Base-by-base conservation (phyloP, 345 rosid species). In the Noccaea caerulescens region DNA sequence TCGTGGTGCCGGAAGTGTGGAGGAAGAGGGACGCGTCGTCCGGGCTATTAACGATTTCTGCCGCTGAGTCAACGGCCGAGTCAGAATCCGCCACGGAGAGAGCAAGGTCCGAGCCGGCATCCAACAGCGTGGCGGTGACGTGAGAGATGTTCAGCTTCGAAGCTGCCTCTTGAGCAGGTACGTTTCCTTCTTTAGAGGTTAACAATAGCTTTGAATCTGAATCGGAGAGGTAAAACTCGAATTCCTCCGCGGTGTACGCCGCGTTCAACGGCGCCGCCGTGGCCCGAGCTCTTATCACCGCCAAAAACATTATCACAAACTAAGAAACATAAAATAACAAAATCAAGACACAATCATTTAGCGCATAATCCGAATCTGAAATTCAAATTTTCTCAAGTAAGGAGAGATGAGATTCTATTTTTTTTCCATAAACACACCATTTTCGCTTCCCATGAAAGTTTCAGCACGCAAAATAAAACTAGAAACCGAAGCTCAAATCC, bases 1-100 rank as follows among this genome's bases (percentile, higher is more conserved):
- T 86, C 33, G 93, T 88, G 20, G 93, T 86, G 41, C 93, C 90
- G 1, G 93, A 88, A 13, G 93, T 88, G 72, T 88, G 93, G 37
- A 88, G 85, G 57, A 88, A 88, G 39, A 86, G 85, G 1, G 97
- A 83, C 11, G 63, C 77, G 61, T 91, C 97, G 0, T 89, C 81
- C 0, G 96, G 83, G 34, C 76, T 85, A 27, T 89, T 89, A 34
- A 59, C 64, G 56, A 82, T 41, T 25, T 72, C 71, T 13, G 69
- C 2, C 4, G 76, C 32, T 2, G 43, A 68, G 53, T 77, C 79
- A 20, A 38, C 55, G 16, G 8, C 75, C 0, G 80, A 63, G 11
- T 54, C 72, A 11, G 78, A 50, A 9, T 13, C 50, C n/a, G 65
- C 4, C 4, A 83, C 65, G 16, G 86, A 78, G 0, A 82, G 75